Evolutionary conservation across 2,329 filamentous ascomycete genomes (phyloP).

Genomic region (Elsinoe necatrix): DNA sequence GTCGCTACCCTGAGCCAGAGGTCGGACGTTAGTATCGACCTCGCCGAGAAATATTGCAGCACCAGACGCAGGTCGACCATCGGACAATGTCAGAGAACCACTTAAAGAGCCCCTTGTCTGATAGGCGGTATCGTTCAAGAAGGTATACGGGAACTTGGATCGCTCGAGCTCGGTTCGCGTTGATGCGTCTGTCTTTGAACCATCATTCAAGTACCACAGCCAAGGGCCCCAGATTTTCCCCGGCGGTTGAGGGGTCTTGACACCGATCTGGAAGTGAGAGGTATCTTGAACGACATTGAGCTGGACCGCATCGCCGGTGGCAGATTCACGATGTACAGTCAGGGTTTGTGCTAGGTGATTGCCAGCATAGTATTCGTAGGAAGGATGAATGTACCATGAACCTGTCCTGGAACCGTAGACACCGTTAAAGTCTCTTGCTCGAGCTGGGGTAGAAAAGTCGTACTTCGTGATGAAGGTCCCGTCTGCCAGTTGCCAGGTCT

Average conservation of each 20-base stretch:
- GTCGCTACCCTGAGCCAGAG: conserved; percentile 40
- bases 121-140: conserved; percentile 41
- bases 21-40: conserved; percentile 34
- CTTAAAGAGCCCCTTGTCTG: conserved; percentile 42
- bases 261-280: conserved; percentile 28
- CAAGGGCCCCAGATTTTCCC: conserved; percentile 40
- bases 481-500: conserved; percentile 43
- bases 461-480: conserved; percentile 48
- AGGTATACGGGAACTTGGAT: conserved; percentile 41
- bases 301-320: conserved; percentile 44
- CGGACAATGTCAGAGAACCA: conserved; percentile 39
- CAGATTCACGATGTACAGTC: conserved; percentile 40
- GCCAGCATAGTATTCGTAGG: conserved; percentile 46
- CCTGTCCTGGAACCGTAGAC: conserved; percentile 44
- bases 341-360: conserved; percentile 42
- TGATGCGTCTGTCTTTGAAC: conserved; percentile 38
- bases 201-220: conserved; percentile 43
- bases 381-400: conserved; percentile 43
- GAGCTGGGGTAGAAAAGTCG: conserved; percentile 36
- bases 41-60: conserved; percentile 46
- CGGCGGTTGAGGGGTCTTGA: conserved; percentile 25
- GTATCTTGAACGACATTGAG: conserved; percentile 37
- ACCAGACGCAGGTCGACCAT: conserved; percentile 41
- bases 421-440: conserved; percentile 39
- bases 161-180: conserved; percentile 35